Base-by-base conservation (phyloP, 1,284 basidiomycete species). In the Vanrija pseudolonga region DNA sequence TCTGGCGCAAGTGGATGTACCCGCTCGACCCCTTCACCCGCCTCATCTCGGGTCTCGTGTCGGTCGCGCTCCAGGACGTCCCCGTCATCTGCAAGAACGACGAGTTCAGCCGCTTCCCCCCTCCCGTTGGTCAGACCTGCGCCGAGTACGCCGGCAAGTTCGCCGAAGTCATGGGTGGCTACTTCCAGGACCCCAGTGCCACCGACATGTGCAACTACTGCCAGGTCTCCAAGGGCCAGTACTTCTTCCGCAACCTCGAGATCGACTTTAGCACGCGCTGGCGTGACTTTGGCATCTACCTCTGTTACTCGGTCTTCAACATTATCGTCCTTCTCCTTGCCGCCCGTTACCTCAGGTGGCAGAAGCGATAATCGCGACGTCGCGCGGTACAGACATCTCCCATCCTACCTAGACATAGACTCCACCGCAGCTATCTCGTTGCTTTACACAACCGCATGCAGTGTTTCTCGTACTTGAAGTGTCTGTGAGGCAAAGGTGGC, bases 11-110 rank as follows among this genome's bases (percentile, higher is more conserved):
- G 18, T 92, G 89, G 66, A 55, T 51, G 57, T 69, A 53, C 59
- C 66, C 51, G 55, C 62, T 45, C 56, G 71, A 78, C 63, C 78
- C 77, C 3, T 90, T 85, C 76, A 90, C 87, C 3, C 82, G 87
- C 32, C 80, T 84, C n/a, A 75, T 91, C 39, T 45, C 47, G 38
- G 76, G 88, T 14, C 85, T 94, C 78, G 77, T 91, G 51, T 82
- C 87, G 1, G 90, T 87, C 14, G 90, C 89, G 65, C 80, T 97
- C 23, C 83, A 90, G 67, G 89, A 86, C 15, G 78, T 91, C 9
- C 63, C 67, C 0, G 85, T 96, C 53, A 70, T 66, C 36, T 94
- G 91, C 78, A 80, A 81, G 38, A 64, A 77, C 1, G 80, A 83
- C 49, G 89, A 92, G 67, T 89, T 86, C 65, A 77, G 80, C 17